Evolutionary conservation across 306 rosid genomes (phyloP), one percentile per base, ranked within the genome.

Genomic region (Vigna hirtella): DNA sequence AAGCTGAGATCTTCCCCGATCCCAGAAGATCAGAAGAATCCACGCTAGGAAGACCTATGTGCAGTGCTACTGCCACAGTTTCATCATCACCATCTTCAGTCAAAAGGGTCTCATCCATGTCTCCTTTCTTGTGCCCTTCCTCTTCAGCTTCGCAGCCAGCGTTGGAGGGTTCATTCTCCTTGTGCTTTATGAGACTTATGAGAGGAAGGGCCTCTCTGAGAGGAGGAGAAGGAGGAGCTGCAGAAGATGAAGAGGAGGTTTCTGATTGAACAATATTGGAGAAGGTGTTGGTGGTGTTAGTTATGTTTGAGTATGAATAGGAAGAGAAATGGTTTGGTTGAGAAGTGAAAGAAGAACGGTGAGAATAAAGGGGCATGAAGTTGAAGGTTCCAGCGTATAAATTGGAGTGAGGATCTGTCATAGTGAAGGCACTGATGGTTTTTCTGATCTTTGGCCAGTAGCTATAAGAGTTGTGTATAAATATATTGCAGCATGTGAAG

Each of bases 191-290:
- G 13, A 72, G 74, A 50, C 69, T 77, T 49, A 90, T 58, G 45
- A 90, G 80, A 66, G 95, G 92, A 42, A 90, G 95, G 47, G 92
- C 95, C 66, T 87, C 86, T 51, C 53, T 83, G 13, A 53, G 79
- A 76, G 89, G 86, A 68, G 86, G 85, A 9, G 90, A 79, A 28
- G 68, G 7, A n/a, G 90, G 45, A 38, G 26, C 49, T 28, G 38
- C 28, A 16, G n/a, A 51, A 11, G 76, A 14, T 20, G 72, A 32
- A 15, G 77, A 63, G 5, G 74, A 34, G n/a, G 74, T 28, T 17
- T 74, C 72, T 17, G 56, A 56, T 43, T 77, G 84, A 77, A 13
- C 18, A 14, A 14, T 48, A 30, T 30, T 3, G 50, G 72, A 48
- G 22, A 70, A 70, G 2, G 49, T 64, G 43, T 47, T 36, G 43